Base-by-base conservation (phyloP, 2,329 filamentous ascomycete species). In the Tolypocladium album region DNA sequence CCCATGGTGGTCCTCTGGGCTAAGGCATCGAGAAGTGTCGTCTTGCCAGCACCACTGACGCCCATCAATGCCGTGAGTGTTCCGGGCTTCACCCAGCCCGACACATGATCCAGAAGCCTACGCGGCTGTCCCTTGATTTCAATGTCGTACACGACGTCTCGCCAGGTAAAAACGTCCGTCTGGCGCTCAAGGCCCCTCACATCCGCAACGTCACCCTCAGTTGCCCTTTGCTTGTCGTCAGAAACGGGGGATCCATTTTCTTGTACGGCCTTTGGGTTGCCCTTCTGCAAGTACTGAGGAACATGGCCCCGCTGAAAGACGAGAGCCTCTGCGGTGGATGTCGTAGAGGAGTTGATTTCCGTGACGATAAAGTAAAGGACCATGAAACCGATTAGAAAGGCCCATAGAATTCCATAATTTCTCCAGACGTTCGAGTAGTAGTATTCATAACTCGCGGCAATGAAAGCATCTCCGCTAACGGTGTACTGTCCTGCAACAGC, bases 81-180 rank as follows among this genome's bases (percentile, higher is more conserved):
- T 38, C 92, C 92, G 0, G 92, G 92, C 71, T 92, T 92, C 60
- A 96, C 90, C 89, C 90, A 96, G 7, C 92, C 92, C 65, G 89
- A 85, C 1, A 96, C 88, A 60, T 92, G 78, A 65, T 96, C 87
- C 58, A 96, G 74, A 62, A 96, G 70, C 22, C 88, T 82, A n/a
- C 90, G 83, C 1, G 79, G 75, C 64, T 90, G 83, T 1, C 79
- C 80, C 74, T 94, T 94, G 74, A 95, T 89, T 65, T 88, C 82
- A 64, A 85, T 81, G 24, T 85, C 79, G 60, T 82, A 95, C 64
- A 85, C 87, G 0, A 94, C 86, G 65, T 92, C 80, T 59, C 84
- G 80, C 90, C 90, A 95, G 47, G 88, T 88, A 72, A 94, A 93
- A 59, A 92, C 82, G 42, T 79, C 77, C 4, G 65, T 84, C 64